Evolutionary conservation across 495 filamentous ascomycete species (phyloP).

Genomic region (Rhizodiscina lignyota): DNA sequence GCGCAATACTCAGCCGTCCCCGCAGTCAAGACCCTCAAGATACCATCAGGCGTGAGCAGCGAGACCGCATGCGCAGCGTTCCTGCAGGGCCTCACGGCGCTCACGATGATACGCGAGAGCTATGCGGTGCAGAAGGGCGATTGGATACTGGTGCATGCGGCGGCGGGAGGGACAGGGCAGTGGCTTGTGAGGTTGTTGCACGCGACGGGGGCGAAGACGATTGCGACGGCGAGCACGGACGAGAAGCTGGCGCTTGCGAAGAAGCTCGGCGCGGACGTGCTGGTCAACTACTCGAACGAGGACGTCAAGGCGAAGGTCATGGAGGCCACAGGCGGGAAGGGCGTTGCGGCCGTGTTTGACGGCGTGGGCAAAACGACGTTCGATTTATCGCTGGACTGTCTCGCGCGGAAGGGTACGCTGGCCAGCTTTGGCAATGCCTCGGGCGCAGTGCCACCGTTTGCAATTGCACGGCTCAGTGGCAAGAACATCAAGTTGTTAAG

Average conservation of each 20-base stretch:
- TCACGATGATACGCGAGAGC: constrained; percentile 66
- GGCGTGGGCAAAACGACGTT: constrained; percentile 80
- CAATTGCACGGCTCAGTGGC: constrained; percentile 44
- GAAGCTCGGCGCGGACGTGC: constrained; percentile 57
- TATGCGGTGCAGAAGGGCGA: constrained; percentile 59
- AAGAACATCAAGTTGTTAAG: constrained; percentile 74
- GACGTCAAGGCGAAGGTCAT: constrained; percentile 22
- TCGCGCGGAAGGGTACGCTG: constrained; percentile 71
- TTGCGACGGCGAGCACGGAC: constrained; percentile 62
- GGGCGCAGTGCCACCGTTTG: constrained; percentile 62
- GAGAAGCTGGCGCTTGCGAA: constrained; percentile 68
- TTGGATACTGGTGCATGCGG: constrained; percentile 79
- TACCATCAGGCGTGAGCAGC: constrained; percentile 46
- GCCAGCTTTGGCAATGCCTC: constrained; percentile 80
- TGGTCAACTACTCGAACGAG: constrained; percentile 55
- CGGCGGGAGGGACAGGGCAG: constrained; percentile 74
- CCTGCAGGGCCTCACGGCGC: constrained; percentile 74
- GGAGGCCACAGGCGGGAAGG: constrained; percentile 27
- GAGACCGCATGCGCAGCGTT: constrained; percentile 50
- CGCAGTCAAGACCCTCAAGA: constrained; percentile 35
- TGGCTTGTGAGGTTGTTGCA: constrained; percentile 62
- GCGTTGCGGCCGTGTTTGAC: constrained; percentile 74
- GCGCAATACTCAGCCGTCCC: constrained; percentile 59
- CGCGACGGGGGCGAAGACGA: constrained; percentile 57
- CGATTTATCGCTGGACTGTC: constrained; percentile 60